phyloP scores from a whole-genome alignment of 805 yeast species.

The Saccharomycopsis malanga region DNA sequence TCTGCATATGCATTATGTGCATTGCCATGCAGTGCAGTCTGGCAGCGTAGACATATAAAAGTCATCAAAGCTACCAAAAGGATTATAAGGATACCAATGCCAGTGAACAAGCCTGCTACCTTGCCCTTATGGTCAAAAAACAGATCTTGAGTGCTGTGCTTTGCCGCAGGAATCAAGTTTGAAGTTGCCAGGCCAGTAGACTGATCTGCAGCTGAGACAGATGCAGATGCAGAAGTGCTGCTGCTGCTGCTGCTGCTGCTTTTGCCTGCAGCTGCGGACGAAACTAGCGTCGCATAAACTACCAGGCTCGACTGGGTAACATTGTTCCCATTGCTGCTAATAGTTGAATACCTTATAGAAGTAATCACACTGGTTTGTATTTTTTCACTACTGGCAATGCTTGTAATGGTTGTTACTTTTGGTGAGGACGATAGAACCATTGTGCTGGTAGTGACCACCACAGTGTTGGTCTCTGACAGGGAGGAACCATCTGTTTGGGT shows the following conservation, averaged over 20 bases:
- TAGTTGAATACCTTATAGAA: neutral
- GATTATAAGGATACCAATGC: conserved; percentile 1
- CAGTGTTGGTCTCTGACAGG: neutral
- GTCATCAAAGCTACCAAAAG: neutral
- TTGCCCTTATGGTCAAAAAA: conserved; percentile 2
- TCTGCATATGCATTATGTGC: neutral
- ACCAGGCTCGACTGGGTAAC: neutral
- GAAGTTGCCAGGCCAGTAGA: conserved; percentile 1
- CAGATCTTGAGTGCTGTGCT: neutral
- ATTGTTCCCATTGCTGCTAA: neutral
- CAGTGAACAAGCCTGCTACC: conserved; percentile 11
- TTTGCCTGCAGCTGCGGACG: neutral
- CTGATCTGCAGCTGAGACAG: neutral
- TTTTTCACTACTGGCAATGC: neutral
- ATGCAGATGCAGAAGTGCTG: neutral
- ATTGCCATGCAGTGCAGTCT: neutral
- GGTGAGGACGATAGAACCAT: neutral
- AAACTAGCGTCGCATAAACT: neutral
- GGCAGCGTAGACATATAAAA: conserved; percentile 1
- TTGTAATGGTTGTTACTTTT: neutral
- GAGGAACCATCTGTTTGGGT: neutral
- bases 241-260: neutral
- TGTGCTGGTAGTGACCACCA: neutral
- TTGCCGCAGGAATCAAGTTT: neutral
- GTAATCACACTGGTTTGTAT: neutral